Base-by-base conservation (phyloP, 2,329 filamentous ascomycete genomes). In the Tothia fuscella region DNA sequence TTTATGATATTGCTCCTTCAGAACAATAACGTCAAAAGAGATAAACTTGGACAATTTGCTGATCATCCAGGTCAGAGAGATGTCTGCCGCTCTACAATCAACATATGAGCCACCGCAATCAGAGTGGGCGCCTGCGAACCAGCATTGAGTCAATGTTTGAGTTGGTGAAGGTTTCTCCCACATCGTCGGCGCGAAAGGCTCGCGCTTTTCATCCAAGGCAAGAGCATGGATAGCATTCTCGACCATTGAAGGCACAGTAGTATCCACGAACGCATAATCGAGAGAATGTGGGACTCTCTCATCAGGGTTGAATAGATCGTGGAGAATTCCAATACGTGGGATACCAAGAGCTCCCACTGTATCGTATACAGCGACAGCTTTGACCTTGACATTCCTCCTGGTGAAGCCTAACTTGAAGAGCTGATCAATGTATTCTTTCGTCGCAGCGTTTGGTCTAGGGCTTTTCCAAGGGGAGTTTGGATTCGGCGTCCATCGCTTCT, bases 171-270 rank as follows among this genome's bases (percentile, higher is more conserved):
- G 28, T 25, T 22, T 13, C 32, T 74, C 68, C 72, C 70, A 76
- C 2, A 76, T 55, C 2, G 72, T 69, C 9, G 72, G 72, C 14
- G 57, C 59, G 45, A 76, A 78, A 0, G 71, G 65, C 1, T 65
- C 54, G 9, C 73, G 66, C 14, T 63, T 67, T 54, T 78, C 74
- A 44, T 77, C 73, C 2, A 78, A 55, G 1, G 72, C 73, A 9
- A 78, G 60, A 0, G 73, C 73, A 16, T 78, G 74, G 49, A 77
- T 77, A 0, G 71, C 73, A 51, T 75, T 64, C 49, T 74, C 66
- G 26, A 78, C 39, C 16, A 7, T 38, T 10, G 10, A 7, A 10
- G 39, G 39, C 6, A 41, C 19, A 6, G 19, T 38, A 9, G 39
- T 41, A 20, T 41, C 39, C 6, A 41, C 29, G 21, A 41, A 41